Conservation (phyloP, 108 stramenopile genomes). For the Pelagomonas calceolata region DNA sequence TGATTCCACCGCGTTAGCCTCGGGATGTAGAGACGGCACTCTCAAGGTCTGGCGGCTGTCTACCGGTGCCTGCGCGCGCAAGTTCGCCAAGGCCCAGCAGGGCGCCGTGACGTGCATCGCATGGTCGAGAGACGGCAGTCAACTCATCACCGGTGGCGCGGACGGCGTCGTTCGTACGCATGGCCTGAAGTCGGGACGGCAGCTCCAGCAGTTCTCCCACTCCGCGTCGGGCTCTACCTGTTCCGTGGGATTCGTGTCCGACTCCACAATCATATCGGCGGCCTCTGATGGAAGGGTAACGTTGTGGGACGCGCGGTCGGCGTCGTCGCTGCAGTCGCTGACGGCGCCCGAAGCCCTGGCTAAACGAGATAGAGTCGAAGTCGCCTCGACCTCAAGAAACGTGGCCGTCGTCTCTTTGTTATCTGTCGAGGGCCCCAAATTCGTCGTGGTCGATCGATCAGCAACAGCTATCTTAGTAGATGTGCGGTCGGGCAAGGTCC, state of each 20-base stretch:
- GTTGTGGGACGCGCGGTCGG: slow-evolving; percentile 69
- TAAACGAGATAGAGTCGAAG: background rate
- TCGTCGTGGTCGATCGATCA: background rate
- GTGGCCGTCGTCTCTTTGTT: background rate
- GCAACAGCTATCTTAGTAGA: background rate
- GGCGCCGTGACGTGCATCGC: slow-evolving; percentile 38
- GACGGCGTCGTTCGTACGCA: slow-evolving; percentile 59
- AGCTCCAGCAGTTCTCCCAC: slow-evolving; percentile 76
- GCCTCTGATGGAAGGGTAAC: slow-evolving; percentile 79
- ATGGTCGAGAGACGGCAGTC: slow-evolving; percentile 51
- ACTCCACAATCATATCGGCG: slow-evolving; percentile 55
- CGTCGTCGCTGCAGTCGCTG: slow-evolving; percentile 50
- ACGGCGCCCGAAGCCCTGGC: slow-evolving; percentile 11
- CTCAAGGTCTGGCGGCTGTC: slow-evolving; percentile 66
- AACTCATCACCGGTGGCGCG: slow-evolving; percentile 54
- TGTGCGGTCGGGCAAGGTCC: background rate
- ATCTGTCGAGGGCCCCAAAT: background rate
- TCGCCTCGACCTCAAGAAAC: background rate
- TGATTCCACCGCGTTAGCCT: slow-evolving; percentile 71
- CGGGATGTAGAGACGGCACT: slow-evolving; percentile 55
- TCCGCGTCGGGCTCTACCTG: slow-evolving; percentile 63
- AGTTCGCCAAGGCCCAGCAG: slow-evolving; percentile 49
- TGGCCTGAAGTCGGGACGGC: slow-evolving; percentile 54
- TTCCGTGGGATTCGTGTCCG: slow-evolving; percentile 31
- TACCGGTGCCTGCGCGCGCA: slow-evolving; percentile 61